Evolutionary conservation across 495 filamentous ascomycete genomes (phyloP).

Genomic region (Penicilliopsis zonata): DNA sequence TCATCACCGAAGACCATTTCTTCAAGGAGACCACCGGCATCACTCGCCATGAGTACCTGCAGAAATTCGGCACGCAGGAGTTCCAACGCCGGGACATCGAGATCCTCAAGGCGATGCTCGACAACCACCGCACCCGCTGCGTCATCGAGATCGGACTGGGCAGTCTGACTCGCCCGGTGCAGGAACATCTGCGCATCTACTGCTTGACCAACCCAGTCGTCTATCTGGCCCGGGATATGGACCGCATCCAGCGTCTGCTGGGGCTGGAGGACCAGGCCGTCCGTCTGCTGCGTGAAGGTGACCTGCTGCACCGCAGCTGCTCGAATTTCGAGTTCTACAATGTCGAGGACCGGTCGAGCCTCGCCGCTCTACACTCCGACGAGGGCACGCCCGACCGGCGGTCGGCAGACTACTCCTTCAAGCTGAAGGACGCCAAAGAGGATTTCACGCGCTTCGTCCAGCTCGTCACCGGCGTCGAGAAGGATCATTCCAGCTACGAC

Average conservation of each 20-base stretch:
- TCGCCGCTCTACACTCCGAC: conserved; percentile 12
- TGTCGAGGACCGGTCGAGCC: conserved; percentile 35
- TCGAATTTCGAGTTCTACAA: conserved; percentile 79
- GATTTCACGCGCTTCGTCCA: conserved; percentile 63
- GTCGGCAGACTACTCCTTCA: conserved; percentile 48
- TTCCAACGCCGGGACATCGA: conserved; percentile 55
- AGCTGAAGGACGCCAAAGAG: conserved; percentile 59
- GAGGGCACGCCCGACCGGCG: conserved; percentile 29
- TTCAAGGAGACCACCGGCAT: conserved; percentile 60
- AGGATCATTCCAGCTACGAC: conserved; percentile 45
- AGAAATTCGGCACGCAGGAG: conserved; percentile 47
- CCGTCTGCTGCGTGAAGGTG: conserved; percentile 36
- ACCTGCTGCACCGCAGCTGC: conserved; percentile 48
- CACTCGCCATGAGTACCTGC: conserved; percentile 51
- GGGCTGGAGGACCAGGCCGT: conserved; percentile 43
- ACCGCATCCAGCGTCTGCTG: conserved; percentile 52
- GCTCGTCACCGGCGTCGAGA: conserved; percentile 45
- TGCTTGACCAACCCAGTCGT: conserved; percentile 59
- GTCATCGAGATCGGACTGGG: conserved; percentile 62
- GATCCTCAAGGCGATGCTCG: conserved; percentile 55
- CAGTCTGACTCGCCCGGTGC: conserved; percentile 43
- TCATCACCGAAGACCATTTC: conserved; percentile 65
- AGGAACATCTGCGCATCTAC: conserved; percentile 45
- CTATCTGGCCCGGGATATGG: conserved; percentile 57
- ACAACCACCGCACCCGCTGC: conserved; percentile 47